Base-by-base conservation (phyloP, 75 land plant genomes). In the Chamaecyparis obtusa region DNA sequence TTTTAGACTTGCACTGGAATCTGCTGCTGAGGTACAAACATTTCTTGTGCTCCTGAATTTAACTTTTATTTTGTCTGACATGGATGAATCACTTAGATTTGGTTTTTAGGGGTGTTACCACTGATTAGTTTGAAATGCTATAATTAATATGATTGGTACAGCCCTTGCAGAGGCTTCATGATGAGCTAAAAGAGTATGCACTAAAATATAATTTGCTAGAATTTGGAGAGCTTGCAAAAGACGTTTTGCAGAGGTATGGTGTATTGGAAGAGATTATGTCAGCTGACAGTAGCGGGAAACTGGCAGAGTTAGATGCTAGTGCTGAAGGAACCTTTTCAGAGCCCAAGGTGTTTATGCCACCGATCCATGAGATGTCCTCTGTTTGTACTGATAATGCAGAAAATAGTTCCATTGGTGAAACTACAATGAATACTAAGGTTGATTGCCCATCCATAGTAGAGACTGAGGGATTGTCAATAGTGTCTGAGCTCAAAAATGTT, bases 1-100 rank as follows among this genome's bases (percentile, higher is more conserved):
- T 85, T 94, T 94, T 85, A 94, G 90, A 74, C 93, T 94, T 75
- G 95, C 95, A 19, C 60, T 93, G 35, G 94, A 94, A 54, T 91
- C 92, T 64, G 92, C 91, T 86, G 91, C 92, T 74, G 92, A 94
- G 94, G 95, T 94, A 91, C n/a, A 80, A 27, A 41, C 49, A 43
- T 80, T 79, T 71, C 30, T 27, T 79, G 30, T 79, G 43, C 1
- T 43, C 30, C 44, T 41, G 11, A 39, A 41, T 39, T 37, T 17
- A 19, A 17, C 10, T 79, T 79, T 79, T 79, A 39, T 43, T 3
- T 43, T 24, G 9, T n/a, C 27, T 77, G 39, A 37, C 83, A 35
- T 43, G 48, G 16, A 35, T 41, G 30, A 79, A 55, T 9, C 82
- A 79, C 2, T 36, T 79, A 21, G 46, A 37, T 21, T 79, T 80